Conservation (phyloP, 2,329 filamentous ascomycete species). For the Arthrobotrys conoides region DNA sequence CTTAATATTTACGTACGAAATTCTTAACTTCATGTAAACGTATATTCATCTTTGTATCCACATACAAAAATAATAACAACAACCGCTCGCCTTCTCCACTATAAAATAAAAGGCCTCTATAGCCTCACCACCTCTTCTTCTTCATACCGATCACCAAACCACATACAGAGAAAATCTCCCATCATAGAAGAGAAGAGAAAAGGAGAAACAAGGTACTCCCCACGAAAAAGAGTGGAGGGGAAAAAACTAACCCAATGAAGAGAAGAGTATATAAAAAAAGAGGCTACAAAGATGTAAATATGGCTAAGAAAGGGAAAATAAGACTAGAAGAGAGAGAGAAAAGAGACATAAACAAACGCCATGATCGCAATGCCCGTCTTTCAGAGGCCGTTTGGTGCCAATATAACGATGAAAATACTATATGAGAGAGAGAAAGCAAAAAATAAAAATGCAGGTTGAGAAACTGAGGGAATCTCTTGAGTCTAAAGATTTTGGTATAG, state of each 20-base stretch:
- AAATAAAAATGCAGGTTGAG: conserved; percentile 1
- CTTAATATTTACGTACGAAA: not conserved
- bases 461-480: not conserved
- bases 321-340: not conserved
- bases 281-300: not conserved
- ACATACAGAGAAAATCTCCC: conserved; percentile 3
- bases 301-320: not conserved
- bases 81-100: conserved; percentile 16
- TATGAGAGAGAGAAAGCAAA: not conserved
- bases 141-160: not conserved
- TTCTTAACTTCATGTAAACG: not conserved
- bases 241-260: conserved; percentile 3
- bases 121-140: not conserved
- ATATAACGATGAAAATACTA: conserved; percentile 15
- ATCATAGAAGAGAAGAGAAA: conserved; percentile 2
- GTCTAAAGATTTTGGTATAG: not conserved
- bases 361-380: conserved; percentile 60
- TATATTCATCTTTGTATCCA: conserved; percentile 24
- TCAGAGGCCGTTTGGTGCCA: conserved; percentile 36
- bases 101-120: not conserved
- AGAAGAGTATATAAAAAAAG: not conserved
- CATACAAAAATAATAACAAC: conserved; percentile 1
- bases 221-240: not conserved
- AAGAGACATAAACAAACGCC: conserved; percentile 43
- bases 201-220: not conserved